Base-by-base conservation (phyloP, 1,284 basidiomycete species). In the Inonotus hispidus region DNA sequence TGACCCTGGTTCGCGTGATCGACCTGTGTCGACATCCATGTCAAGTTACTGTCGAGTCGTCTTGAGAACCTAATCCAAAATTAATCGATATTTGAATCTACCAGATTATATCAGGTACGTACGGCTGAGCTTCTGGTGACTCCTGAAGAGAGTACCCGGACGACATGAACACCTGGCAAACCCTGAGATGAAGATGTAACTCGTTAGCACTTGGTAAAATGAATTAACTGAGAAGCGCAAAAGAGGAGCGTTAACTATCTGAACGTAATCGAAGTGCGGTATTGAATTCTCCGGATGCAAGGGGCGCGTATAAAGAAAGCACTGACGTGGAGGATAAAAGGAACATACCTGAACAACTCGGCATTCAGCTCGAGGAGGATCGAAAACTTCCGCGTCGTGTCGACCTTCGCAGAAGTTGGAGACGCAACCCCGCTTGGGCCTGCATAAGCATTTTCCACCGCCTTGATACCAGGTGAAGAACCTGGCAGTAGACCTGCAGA, bases 1-100 rank as follows among this genome's bases (percentile, higher is more conserved):
- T 32, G 8, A 16, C n/a, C 41, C 1, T 38, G 6, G 35, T 53
- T 53, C 27, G 43, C 41, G 19, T 77, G 76, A 66, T 89, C 87
- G 38, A 81, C 84, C 29, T 79, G 80, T 21, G 80, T 77, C 53
- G 85, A 85, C 63, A 89, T 73, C 84, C 85, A 90, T 0, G 78
- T 74, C 10, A 90, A 74, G 70, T 90, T 90, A 77, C 67, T 88
- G 82, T 45, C 89, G 71, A 61, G 86, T 80, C 19, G 60, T 59
- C 4, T 79, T 21, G 49, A 58, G 61, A 47, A 64, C 63, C 60
- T 47, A 10, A 16, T 29, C 16, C 45, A 56, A n/a, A 16, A 25
- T 39, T 35, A 6, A 47, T 49, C 47, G 10, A 4, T 45, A 23
- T 23, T 35, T 1, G n/a, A 11, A 14, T 32, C 10, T 13, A n/a